phyloP scores from a whole-genome alignment of 2,329 filamentous ascomycete species.

The Trichoderma sp. region DNA sequence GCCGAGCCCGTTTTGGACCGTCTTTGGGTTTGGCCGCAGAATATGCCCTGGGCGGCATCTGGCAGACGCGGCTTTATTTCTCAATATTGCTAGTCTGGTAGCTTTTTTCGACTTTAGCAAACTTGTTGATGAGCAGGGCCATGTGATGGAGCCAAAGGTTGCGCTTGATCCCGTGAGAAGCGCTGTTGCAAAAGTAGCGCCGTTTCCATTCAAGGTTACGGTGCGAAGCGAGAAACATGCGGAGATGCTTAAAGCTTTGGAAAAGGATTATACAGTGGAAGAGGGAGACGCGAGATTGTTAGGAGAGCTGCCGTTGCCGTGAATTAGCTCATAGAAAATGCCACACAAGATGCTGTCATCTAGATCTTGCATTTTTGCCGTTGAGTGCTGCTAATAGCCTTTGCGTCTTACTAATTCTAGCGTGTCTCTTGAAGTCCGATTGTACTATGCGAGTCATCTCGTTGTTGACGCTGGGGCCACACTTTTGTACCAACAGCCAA shows the following conservation, averaged over 20 bases:
- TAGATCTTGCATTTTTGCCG: no score
- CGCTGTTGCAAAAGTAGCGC: not conserved
- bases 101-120: slow-evolving; percentile 15
- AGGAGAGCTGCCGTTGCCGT: not conserved
- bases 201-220: slow-evolving; percentile 11
- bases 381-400: no score
- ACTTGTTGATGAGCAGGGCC: slow-evolving; percentile 38
- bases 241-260: slow-evolving; percentile 8
- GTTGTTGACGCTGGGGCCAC: no score
- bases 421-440: no score
- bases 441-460: no score
- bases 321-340: no score
- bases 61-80: not conserved
- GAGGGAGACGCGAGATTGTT: slow-evolving; percentile 14
- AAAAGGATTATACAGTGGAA: slow-evolving; percentile 23
- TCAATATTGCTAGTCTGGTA: not conserved
- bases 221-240: slow-evolving; percentile 24
- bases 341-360: no score
- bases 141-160: slow-evolving; percentile 34
- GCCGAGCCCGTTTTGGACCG: not conserved
- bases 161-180: slow-evolving; percentile 1
- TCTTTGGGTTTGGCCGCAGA: slow-evolving; percentile 18
- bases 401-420: no score
- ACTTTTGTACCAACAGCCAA: no score
- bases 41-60: slow-evolving; percentile 16